Evolutionary conservation across 805 yeast species (phyloP).

Genomic region (Candida taoyuanica): DNA sequence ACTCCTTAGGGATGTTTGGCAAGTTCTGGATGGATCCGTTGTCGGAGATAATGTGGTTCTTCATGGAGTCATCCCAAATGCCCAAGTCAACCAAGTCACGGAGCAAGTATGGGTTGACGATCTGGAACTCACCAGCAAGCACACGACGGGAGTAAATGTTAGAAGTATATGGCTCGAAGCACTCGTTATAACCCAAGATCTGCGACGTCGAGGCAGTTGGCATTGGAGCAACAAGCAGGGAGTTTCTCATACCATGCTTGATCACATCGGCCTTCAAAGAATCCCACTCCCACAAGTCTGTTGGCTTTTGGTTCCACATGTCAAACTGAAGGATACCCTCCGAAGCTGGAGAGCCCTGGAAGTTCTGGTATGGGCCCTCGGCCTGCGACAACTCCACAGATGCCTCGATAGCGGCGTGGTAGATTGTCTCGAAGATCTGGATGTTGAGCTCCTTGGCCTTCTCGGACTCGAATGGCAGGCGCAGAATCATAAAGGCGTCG

Average conservation of each 20-base stretch:
- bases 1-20: constrained; percentile 65
- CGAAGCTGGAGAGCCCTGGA: constrained; percentile 86
- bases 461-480: constrained; percentile 81
- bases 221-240: constrained; percentile 90
- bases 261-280: constrained; percentile 53
- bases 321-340: constrained; percentile 82
- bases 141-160: constrained; percentile 90
- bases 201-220: constrained; percentile 99
- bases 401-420: constrained; percentile 88
- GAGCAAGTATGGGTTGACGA: constrained; percentile 82
- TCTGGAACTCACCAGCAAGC: constrained; percentile 89
- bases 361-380: constrained; percentile 68
- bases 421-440: constrained; percentile 91
- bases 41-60: constrained; percentile 65
- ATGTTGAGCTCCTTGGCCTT: constrained; percentile 73
- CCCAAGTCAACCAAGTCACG: constrained; percentile 79
- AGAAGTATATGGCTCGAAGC: constrained; percentile 96
- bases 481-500: constrained; percentile 73
- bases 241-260: constrained; percentile 75
- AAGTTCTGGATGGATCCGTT: constrained; percentile 86
- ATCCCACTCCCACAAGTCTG: constrained; percentile 85
- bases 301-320: constrained; percentile 77
- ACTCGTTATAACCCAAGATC: constrained; percentile 89
- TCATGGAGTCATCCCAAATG: constrained; percentile 77
- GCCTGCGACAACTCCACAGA: constrained; percentile 74